Evolutionary conservation across 164 flowering plant species (phyloP).

Genomic region (Liquidambar formosana): DNA sequence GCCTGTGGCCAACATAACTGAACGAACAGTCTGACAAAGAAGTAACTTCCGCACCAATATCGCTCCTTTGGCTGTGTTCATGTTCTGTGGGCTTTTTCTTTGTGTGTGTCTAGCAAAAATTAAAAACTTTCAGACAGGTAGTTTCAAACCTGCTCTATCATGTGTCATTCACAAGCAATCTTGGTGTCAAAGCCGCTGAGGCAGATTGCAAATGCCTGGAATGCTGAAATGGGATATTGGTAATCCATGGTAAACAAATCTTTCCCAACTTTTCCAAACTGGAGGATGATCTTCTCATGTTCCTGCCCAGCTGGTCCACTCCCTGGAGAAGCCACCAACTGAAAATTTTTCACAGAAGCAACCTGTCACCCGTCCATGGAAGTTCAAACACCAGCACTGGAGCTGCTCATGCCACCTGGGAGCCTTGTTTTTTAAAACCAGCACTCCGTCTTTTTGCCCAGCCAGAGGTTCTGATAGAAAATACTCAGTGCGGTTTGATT

Average conservation of each 20-base stretch:
- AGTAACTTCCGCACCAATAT: no score
- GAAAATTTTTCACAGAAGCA: slow-evolving; percentile 85
- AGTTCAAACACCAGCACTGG: slow-evolving; percentile 85
- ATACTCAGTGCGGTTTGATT: slow-evolving; percentile 40
- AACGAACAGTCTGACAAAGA: not conserved
- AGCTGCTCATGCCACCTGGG: slow-evolving; percentile 91
- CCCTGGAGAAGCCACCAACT: slow-evolving; percentile 64
- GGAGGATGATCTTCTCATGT: slow-evolving; percentile 67
- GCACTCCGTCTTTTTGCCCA: slow-evolving; percentile 39
- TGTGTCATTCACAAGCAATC: slow-evolving; percentile 69
- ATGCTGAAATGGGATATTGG: slow-evolving; percentile 73
- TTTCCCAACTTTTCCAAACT: slow-evolving; percentile 79
- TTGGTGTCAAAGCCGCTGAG: slow-evolving; percentile 90
- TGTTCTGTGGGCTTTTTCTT: no score
- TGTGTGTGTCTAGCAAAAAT: no score
- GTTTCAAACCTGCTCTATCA: slow-evolving; percentile 25
- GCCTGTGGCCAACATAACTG: not conserved
- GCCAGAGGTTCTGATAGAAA: slow-evolving; percentile 37
- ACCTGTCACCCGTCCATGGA: slow-evolving; percentile 79
- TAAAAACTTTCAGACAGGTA: not conserved
- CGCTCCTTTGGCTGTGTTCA: no score
- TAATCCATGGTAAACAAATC: slow-evolving; percentile 85
- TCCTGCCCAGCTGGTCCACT: slow-evolving; percentile 45
- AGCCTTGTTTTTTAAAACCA: slow-evolving; percentile 64
- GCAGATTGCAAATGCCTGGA: slow-evolving; percentile 80